Evolutionary conservation across 2,329 filamentous ascomycete genomes (phyloP).

Genomic region (Paecilomyces variotii): DNA sequence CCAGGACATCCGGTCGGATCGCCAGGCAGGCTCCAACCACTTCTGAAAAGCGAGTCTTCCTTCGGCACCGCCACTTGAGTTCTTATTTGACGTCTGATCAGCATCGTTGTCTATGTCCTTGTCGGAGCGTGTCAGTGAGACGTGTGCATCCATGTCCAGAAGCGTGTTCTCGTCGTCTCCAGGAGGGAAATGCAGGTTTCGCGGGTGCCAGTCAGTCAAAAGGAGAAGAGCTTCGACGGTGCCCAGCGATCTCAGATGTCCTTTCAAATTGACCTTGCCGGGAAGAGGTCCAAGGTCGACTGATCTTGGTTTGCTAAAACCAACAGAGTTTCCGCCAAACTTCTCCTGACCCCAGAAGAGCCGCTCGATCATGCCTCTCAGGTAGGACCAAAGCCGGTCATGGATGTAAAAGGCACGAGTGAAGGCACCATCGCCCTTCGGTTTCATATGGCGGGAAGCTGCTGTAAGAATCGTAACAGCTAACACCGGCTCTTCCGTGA

Average conservation of each 20-base stretch:
- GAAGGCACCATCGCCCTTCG: conserved; percentile 69
- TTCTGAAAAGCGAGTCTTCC: conserved; percentile 77
- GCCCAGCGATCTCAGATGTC: conserved; percentile 78
- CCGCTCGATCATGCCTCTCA: conserved; percentile 89
- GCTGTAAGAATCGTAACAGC: conserved; percentile 88
- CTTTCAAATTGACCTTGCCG: conserved; percentile 50
- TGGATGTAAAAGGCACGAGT: conserved; percentile 88
- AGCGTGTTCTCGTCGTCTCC: conserved; percentile 59
- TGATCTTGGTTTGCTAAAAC: conserved; percentile 59
- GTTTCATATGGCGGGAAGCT: conserved; percentile 74
- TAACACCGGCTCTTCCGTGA: conserved; percentile 87
- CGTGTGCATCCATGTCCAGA: conserved; percentile 62
- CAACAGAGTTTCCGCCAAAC: conserved; percentile 63
- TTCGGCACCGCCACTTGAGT: conserved; percentile 56
- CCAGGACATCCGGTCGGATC: conserved; percentile 94
- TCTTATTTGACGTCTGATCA: conserved; percentile 35
- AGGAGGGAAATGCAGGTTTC: conserved; percentile 84
- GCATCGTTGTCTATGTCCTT: conserved; percentile 32
- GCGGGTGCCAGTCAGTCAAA: conserved; percentile 93
- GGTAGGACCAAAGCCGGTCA: conserved; percentile 88
- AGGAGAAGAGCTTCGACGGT: conserved; percentile 93
- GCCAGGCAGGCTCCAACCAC: conserved; percentile 94
- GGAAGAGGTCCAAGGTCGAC: conserved; percentile 55
- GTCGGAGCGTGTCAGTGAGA: conserved; percentile 53
- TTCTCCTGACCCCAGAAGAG: conserved; percentile 95